Evolutionary conservation across 768 basidiomycete genomes (phyloP).

Genomic region (Macrolepiota dolichaula): DNA sequence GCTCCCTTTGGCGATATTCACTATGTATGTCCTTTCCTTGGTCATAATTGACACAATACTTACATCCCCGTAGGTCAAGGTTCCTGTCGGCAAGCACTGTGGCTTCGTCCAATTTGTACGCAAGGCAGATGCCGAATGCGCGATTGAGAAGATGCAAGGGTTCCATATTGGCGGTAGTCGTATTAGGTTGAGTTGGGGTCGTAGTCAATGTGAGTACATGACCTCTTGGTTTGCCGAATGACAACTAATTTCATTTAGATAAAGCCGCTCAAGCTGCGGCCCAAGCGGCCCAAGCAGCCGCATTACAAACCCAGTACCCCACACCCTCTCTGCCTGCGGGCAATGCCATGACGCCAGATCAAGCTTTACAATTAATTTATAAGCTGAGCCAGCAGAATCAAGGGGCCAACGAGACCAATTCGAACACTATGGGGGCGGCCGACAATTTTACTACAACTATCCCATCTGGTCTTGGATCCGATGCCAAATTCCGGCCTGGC

Average conservation of each 20-base stretch:
- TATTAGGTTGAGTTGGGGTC: constrained; percentile 90
- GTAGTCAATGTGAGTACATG: constrained; percentile 75
- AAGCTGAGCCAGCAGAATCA: constrained; percentile 45
- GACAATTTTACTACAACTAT: constrained; percentile 8
- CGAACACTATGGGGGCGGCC: constrained; percentile 11
- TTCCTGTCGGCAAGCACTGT: constrained; percentile 94
- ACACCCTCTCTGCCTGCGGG: constrained; percentile 19
- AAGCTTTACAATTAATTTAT: constrained; percentile 60
- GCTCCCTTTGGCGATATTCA: constrained; percentile 92
- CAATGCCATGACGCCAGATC: constrained; percentile 51
- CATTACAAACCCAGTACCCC: constrained; percentile 47
- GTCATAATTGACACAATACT: constrained; percentile 4
- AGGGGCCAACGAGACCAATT: neutral
- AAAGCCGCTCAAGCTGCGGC: constrained; percentile 91
- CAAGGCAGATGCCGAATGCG: constrained; percentile 87
- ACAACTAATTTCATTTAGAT: constrained; percentile 39
- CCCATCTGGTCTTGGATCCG: constrained; percentile 17
- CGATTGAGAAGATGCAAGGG: constrained; percentile 96
- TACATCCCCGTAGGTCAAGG: constrained; percentile 65
- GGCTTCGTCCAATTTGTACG: constrained; percentile 95
- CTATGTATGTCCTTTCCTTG: constrained; percentile 55
- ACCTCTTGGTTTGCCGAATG: constrained; percentile 1
- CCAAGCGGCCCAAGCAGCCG: constrained; percentile 75
- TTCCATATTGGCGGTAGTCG: constrained; percentile 91
- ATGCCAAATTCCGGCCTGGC: constrained; percentile 11